Percentiles rank a stretch among this genome's conserved stretches.
These are phyloP conservation scores for Mycena belliarum DNA, from an alignment of 768 basidiomycete genomes.

Conservation along the genomic window DNA sequence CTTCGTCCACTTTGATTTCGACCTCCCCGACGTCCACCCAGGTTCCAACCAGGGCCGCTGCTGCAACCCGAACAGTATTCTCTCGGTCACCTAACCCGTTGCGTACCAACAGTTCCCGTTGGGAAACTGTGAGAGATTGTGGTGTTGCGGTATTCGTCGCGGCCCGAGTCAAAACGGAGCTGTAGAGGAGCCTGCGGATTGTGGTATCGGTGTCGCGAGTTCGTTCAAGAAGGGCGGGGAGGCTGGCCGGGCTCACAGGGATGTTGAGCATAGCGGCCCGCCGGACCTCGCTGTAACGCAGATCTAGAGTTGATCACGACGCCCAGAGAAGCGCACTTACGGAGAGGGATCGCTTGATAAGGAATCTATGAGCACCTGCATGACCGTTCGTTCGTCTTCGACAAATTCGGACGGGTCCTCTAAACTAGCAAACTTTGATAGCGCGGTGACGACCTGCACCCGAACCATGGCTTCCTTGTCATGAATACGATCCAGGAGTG, in stretches of 20 bases:
- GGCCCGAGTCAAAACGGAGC: slow-evolving; percentile 18
- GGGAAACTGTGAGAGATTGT: neutral
- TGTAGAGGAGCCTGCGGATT: slow-evolving; percentile 75
- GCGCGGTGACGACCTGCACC: slow-evolving; percentile 75
- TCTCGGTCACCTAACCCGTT: slow-evolving; percentile 90
- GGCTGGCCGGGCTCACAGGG: slow-evolving; percentile 41
- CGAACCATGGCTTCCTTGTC: slow-evolving; percentile 83
- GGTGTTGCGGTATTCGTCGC: no score
- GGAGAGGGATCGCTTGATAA: slow-evolving; percentile 73
- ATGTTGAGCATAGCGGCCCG: slow-evolving; percentile 75
- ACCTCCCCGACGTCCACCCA: slow-evolving; percentile 72
- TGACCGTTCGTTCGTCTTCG: slow-evolving; percentile 45
- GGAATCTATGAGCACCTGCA: slow-evolving; percentile 65
- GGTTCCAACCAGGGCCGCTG: slow-evolving; percentile 64
- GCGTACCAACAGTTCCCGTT: slow-evolving; percentile 6
- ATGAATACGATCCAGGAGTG: slow-evolving; percentile 67
- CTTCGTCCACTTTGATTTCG: slow-evolving; percentile 36
- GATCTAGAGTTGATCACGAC: neutral
- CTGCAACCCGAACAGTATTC: slow-evolving; percentile 57
- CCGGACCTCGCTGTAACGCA: slow-evolving; percentile 76
- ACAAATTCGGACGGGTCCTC: slow-evolving; percentile 62
- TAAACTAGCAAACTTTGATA: slow-evolving; percentile 72
- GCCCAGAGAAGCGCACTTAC: slow-evolving; percentile 43
- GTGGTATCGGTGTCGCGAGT: slow-evolving; percentile 11
- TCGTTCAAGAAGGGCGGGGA: neutral